A percentile compares a stretch with the other conserved stretches of the same genome.
Conservation (phyloP, 2,329 filamentous ascomycete genomes). For the Paraconiothyrium sp. region DNA sequence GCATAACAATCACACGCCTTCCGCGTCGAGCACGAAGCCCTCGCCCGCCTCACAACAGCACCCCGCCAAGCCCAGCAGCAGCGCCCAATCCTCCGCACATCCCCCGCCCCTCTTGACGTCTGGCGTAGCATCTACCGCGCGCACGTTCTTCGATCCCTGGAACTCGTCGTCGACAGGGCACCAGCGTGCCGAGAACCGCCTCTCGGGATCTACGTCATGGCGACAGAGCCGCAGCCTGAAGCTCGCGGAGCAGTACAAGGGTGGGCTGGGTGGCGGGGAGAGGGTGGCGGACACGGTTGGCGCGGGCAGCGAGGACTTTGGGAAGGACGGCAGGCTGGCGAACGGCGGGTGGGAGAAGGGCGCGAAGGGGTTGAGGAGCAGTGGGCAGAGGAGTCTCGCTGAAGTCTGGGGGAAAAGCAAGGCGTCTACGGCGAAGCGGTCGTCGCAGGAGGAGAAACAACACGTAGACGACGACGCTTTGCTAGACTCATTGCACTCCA, state of each 20-base stretch:
- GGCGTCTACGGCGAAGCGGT: slow-evolving; percentile 20
- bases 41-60: slow-evolving; percentile 2
- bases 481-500: background rate
- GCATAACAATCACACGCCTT: slow-evolving; percentile 13
- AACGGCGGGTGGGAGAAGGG: slow-evolving; percentile 63
- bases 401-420: slow-evolving; percentile 40
- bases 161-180: slow-evolving; percentile 81
- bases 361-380: slow-evolving; percentile 58
- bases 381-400: slow-evolving; percentile 51
- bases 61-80: background rate
- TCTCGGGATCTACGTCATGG: slow-evolving; percentile 73
- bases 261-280: slow-evolving; percentile 64
- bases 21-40: background rate
- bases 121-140: slow-evolving; percentile 29
- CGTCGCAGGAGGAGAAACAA: slow-evolving; percentile 15
- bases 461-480: background rate
- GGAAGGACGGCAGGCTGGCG: slow-evolving; percentile 59
- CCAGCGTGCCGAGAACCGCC: slow-evolving; percentile 75
- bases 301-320: slow-evolving; percentile 67
- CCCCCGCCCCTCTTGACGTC: slow-evolving; percentile 1
- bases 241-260: slow-evolving; percentile 73
- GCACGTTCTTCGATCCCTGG: slow-evolving; percentile 69
- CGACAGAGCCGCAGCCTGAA: slow-evolving; percentile 74
- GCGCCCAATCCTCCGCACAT: background rate
- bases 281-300: slow-evolving; percentile 73